Base-by-base conservation (phyloP, 2,329 filamentous ascomycete genomes). In the Pseudomassariella vexata region DNA sequence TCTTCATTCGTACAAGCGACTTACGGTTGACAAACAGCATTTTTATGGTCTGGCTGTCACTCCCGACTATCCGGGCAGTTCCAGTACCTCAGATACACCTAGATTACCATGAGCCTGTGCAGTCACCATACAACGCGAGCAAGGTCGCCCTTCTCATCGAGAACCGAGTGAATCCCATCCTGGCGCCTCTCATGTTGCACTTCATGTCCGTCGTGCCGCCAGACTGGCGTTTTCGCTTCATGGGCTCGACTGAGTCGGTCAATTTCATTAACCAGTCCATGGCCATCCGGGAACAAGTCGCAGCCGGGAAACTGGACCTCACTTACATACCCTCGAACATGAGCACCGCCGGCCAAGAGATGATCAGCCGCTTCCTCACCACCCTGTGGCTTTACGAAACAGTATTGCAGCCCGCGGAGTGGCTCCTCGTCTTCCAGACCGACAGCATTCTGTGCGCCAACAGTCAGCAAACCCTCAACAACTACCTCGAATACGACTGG, bases 401-500 rank as follows among this genome's bases (percentile, higher is more conserved):
- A 3, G 59, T 66, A 6, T 50, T 74, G 18, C 53, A 57, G 28
- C 63, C 67, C 1, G 68, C 68, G 9, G 71, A 76, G 52, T 71
- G 65, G 62, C 51, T 76, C 19, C 57, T 76, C 16, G 49, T 73
- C 15, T 76, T 74, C 52, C 67, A 69, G 55, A 66, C 65, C 32
- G 72, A 76, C 53, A 68, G 63, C 41, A 70, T 75, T 37, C 51
- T 75, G 24, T 76, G 72, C 47, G 68, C 71, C 40, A 75, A 74
- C 47, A 65, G 60, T 33, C 52, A 47, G 30, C 54, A 54, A 34
- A 62, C 55, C 35, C 46, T 73, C 19, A 65, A 74, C 45, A 64
- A 69, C 36, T 74, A 60, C 48, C 50, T 73, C 29, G 60, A 63
- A 11, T 72, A 65, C 49, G 66, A 73, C 50, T 76, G 68, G 67